These are phyloP conservation scores for Terfezia boudieri DNA, from an alignment of 495 filamentous ascomycete genomes.

Conservation along the genomic window DNA sequence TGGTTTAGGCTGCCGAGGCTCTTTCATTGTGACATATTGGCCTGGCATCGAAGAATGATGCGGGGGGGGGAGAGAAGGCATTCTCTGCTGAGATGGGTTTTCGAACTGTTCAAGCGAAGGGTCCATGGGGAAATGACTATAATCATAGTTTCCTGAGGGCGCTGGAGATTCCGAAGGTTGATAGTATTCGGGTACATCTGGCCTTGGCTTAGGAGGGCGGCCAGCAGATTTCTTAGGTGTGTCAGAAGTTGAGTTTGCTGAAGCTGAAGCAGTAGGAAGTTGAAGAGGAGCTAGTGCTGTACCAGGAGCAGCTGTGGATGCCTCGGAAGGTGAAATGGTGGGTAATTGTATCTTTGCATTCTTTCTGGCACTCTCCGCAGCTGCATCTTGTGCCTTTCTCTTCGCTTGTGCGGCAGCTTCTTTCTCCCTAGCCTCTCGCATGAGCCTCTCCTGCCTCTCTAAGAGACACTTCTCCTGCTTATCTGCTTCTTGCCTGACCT, in stretches of 20 bases:
- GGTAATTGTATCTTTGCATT: not conserved
- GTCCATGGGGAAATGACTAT: not conserved
- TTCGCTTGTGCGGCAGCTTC: slow-evolving; percentile 1
- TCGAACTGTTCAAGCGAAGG: not conserved
- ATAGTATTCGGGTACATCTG: not conserved
- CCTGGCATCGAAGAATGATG: not conserved
- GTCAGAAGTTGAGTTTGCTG: not conserved
- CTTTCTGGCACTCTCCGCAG: not conserved
- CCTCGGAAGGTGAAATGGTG: not conserved
- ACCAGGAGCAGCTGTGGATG: not conserved
- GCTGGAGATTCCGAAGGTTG: not conserved
- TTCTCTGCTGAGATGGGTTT: not conserved
- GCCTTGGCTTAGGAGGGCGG: not conserved
- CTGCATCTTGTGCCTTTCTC: not conserved
- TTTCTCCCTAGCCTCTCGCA: slow-evolving; percentile 5
- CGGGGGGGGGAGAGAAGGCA: not conserved
- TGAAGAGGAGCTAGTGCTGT: not conserved
- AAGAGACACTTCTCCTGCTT: slow-evolving; percentile 4
- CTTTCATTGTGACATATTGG: not conserved
- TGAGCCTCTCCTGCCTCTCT: not conserved
- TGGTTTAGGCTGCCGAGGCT: not conserved
- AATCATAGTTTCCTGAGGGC: not conserved
- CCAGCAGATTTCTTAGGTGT: not conserved
- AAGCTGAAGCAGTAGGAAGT: not conserved
- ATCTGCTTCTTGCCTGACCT: slow-evolving; percentile 5